Conservation (phyloP, 192 early-diverging fungal genomes). For the Phlyctochytrium bullatum region DNA sequence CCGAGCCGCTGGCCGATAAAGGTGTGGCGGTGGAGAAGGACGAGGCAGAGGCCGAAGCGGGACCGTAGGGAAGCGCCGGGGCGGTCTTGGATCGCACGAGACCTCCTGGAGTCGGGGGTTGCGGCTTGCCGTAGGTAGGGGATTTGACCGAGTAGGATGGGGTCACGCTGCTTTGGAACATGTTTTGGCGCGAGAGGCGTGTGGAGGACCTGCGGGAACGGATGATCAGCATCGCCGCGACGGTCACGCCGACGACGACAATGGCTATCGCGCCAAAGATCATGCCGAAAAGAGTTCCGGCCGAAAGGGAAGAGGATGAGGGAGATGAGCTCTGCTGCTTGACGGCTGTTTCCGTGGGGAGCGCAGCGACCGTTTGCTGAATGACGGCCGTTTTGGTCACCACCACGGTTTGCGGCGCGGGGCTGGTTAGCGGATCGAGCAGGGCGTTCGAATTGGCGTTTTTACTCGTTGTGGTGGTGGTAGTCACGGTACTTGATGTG, state of each 20-base stretch:
- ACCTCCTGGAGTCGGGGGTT: too few relatives aligned
- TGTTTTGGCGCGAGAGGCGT: neutral
- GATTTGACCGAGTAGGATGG: too few relatives aligned
- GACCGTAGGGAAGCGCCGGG: too few relatives aligned
- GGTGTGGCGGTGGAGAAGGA: neutral
- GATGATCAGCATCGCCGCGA: neutral
- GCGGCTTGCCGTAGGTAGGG: too few relatives aligned
- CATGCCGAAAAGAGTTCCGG: neutral
- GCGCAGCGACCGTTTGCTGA: too few relatives aligned
- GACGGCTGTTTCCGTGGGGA: neutral
- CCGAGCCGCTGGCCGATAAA: neutral
- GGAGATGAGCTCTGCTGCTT: neutral
- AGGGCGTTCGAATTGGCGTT: too few relatives aligned
- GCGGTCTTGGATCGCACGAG: too few relatives aligned
- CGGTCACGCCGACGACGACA: neutral
- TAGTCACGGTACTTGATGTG: neutral
- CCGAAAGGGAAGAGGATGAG: neutral
- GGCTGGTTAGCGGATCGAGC: too few relatives aligned
- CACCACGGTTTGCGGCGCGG: too few relatives aligned
- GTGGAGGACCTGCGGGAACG: neutral
- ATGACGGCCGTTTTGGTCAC: too few relatives aligned
- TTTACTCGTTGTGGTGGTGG: neutral
- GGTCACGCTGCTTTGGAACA: neutral
- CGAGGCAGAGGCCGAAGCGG: too few relatives aligned
- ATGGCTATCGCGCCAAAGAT: neutral